Evolutionary conservation across 805 yeast species (phyloP).

Genomic region (Kuraishia ogatae): DNA sequence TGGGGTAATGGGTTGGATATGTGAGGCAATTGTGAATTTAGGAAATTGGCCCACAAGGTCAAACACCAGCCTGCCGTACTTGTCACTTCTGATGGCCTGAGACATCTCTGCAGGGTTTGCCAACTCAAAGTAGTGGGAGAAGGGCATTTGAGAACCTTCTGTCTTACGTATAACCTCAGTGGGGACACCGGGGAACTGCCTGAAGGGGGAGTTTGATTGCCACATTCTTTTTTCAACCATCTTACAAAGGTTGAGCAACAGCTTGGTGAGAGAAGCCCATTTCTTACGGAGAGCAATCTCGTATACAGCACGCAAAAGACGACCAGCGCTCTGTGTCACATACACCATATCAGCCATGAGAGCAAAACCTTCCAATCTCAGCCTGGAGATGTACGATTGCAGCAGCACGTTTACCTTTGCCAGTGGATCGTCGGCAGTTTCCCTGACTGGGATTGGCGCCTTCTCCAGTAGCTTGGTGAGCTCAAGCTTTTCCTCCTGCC

Average conservation of each 20-base stretch:
- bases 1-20: conserved; percentile 71
- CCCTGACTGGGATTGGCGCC: conserved; percentile 84
- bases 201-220: conserved; percentile 76
- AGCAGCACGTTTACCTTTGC: conserved; percentile 75
- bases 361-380: conserved; percentile 80
- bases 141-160: conserved; percentile 78
- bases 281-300: conserved; percentile 64
- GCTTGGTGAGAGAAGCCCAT: conserved; percentile 61
- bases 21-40: conserved; percentile 44
- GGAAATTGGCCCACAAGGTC: conserved; percentile 71
- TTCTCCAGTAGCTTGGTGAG: conserved; percentile 56
- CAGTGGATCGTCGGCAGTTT: conserved; percentile 54
- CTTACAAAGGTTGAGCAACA: conserved; percentile 58
- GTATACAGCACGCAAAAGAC: conserved; percentile 76
- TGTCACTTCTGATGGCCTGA: conserved; percentile 67
- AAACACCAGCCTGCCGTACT: conserved; percentile 49
- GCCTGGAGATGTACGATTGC: conserved; percentile 79
- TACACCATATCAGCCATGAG: conserved; percentile 89
- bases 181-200: conserved; percentile 76
- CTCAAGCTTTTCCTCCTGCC: conserved; percentile 81
- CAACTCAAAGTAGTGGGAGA: conserved; percentile 66
- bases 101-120: conserved; percentile 68
- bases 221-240: conserved; percentile 79
- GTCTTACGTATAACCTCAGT: conserved; percentile 59
- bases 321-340: conserved; percentile 86